Evolutionary conservation across 75 land plant genomes (phyloP).

Genomic region (Pinus taeda): DNA sequence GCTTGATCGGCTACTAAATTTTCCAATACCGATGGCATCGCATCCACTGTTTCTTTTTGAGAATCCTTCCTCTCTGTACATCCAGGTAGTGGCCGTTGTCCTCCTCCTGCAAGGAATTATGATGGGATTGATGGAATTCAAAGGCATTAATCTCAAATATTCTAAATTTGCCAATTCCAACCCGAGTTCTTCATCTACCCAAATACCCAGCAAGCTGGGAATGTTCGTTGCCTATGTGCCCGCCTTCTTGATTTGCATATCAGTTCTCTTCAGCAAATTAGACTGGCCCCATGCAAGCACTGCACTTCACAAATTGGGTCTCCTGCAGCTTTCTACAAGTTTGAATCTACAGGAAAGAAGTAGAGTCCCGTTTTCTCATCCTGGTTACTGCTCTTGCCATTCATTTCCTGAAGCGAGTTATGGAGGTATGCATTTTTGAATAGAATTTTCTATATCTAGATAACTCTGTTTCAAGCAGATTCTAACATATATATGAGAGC

Average conservation of each 20-base stretch:
- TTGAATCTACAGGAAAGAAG: neutral
- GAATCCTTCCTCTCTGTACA: slow-evolving; percentile 24
- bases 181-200: too few relatives aligned
- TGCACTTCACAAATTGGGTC: too few relatives aligned
- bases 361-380: slow-evolving; percentile 3
- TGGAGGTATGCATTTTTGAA: slow-evolving; percentile 38
- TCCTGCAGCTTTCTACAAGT: too few relatives aligned
- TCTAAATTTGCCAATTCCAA: slow-evolving; percentile 28
- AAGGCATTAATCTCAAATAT: slow-evolving; percentile 25
- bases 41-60: slow-evolving; percentile 12
- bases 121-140: slow-evolving; percentile 17
- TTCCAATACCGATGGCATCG: too few relatives aligned
- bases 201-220: slow-evolving; percentile 16
- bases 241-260: slow-evolving; percentile 22
- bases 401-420: slow-evolving; percentile 62
- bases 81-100: slow-evolving; percentile 12
- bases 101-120: neutral
- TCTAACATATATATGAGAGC: neutral
- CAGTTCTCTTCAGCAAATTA: slow-evolving; percentile 10
- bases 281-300: too few relatives aligned
- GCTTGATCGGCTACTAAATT: too few relatives aligned
- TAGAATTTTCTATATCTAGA: neutral
- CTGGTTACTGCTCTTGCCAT: slow-evolving; percentile 33
- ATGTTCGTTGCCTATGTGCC: slow-evolving; percentile 55
- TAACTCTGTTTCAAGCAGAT: neutral